Evolutionary conservation across 139 green algal genomes (phyloP).

Genomic region (Chloropicon primus): DNA sequence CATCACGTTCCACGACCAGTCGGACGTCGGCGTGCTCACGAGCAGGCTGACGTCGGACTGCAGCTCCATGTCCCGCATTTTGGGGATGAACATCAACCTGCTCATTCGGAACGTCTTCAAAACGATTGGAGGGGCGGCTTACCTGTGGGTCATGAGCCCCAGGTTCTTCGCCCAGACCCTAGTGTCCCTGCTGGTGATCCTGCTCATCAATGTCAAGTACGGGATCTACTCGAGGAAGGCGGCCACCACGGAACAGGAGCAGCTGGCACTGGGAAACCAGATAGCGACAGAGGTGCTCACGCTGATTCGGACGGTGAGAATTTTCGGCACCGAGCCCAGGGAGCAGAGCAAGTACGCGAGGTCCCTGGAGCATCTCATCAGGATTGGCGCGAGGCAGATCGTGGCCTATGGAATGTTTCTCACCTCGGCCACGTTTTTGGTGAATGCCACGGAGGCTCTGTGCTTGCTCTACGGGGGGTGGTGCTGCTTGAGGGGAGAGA

Average conservation of each 20-base stretch:
- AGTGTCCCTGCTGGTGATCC: conserved; percentile 36
- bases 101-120: conserved; percentile 62
- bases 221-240: conserved; percentile 40
- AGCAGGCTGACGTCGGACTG: conserved; percentile 47
- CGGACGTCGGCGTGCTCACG: conserved; percentile 37
- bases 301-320: conserved; percentile 45
- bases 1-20: conserved; percentile 24
- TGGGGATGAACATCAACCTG: conserved; percentile 71
- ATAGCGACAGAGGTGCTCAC: conserved; percentile 52
- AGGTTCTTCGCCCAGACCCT: conserved; percentile 31
- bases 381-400: not conserved
- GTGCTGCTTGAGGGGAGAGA: not conserved
- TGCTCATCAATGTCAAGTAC: conserved; percentile 42
- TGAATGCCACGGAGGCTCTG: not conserved
- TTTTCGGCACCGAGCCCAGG: conserved; percentile 58
- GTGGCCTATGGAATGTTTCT: not conserved
- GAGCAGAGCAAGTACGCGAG: conserved; percentile 45
- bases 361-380: conserved; percentile 24
- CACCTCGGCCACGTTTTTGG: not conserved
- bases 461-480: not conserved
- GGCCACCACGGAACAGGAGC: conserved; percentile 22
- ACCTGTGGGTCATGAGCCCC: conserved; percentile 50
- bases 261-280: conserved; percentile 49
- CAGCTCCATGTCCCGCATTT: conserved; percentile 47
- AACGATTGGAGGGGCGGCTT: conserved; percentile 42